Conservation (phyloP, 441 rosid genomes). For the Monsonia emarginata region DNA sequence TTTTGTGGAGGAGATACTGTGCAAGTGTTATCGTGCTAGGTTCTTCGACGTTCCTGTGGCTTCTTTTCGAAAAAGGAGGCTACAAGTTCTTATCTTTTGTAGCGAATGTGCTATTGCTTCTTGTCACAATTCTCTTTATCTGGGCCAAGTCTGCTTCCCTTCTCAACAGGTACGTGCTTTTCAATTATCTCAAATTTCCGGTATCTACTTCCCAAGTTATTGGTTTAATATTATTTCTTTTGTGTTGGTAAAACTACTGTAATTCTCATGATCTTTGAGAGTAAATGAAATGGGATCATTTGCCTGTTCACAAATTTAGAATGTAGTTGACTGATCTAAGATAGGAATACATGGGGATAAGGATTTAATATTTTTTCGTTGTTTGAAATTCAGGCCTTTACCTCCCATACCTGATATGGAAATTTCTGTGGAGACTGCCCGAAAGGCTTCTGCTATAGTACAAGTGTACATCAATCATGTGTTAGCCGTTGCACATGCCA, state of each 20-base stretch:
- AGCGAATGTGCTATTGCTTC: conserved; percentile 47
- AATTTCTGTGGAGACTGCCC: conserved; percentile 52
- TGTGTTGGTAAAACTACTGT: neutral
- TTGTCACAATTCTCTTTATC: conserved; percentile 58
- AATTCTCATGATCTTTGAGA: neutral
- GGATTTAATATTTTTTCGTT: neutral
- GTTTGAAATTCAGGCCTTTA: conserved; percentile 44
- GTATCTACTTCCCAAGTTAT: too few relatives aligned
- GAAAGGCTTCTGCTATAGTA: conserved; percentile 31
- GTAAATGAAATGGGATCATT: neutral
- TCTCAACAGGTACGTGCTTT: conserved; percentile 53
- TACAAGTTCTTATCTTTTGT: conserved; percentile 51
- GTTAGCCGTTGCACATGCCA: conserved; percentile 49
- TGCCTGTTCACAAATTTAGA: neutral
- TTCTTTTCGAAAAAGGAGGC: conserved; percentile 58
- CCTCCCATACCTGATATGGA: conserved; percentile 83
- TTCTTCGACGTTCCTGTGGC: conserved; percentile 54
- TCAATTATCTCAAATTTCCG: too few relatives aligned
- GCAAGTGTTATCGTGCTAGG: conserved; percentile 35
- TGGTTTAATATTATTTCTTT: too few relatives aligned
- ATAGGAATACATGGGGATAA: neutral
- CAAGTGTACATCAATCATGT: conserved; percentile 34
- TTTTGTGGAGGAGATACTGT: conserved; percentile 55
- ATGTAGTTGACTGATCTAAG: neutral
- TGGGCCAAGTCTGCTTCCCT: conserved; percentile 96